These are phyloP conservation scores for Phoenix roebelenii DNA, from an alignment of 176 grass and related monocot species.

Conservation along the genomic window DNA sequence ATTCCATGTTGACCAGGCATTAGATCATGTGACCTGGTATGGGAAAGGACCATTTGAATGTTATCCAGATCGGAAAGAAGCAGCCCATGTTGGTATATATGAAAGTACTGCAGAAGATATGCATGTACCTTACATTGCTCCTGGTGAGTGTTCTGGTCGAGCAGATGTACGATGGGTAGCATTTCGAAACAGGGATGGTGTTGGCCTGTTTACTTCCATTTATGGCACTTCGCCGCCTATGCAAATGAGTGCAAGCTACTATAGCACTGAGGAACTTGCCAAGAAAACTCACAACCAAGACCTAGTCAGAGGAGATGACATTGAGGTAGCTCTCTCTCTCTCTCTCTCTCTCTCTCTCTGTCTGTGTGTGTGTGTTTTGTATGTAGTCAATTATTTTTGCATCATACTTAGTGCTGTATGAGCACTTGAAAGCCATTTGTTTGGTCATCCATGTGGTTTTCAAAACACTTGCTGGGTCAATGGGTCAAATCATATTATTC, in stretches of 20 bases:
- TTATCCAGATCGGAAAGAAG: constrained; percentile 77
- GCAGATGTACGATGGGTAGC: constrained; percentile 70
- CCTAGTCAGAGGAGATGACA: constrained; percentile 45
- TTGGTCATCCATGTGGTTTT: no score
- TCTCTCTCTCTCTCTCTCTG: not conserved
- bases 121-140: constrained; percentile 77
- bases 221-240: constrained; percentile 51
- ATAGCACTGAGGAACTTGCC: constrained; percentile 56
- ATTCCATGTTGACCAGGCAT: constrained; percentile 44
- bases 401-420: no score
- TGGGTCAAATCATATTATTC: no score
- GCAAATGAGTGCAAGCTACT: constrained; percentile 90
- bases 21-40: constrained; percentile 53
- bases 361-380: no score
- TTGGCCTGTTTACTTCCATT: constrained; percentile 50
- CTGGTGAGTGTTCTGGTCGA: constrained; percentile 44
- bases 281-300: constrained; percentile 48
- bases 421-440: no score
- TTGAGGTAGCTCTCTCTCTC: constrained; percentile 48
- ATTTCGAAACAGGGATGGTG: constrained; percentile 34
- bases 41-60: constrained; percentile 82
- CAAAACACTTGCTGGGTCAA: no score
- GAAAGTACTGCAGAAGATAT: constrained; percentile 56
- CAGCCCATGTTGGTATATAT: constrained; percentile 57
- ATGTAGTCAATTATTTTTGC: no score